A percentile compares a stretch with the other conserved stretches of the same genome.
Conservation (phyloP, 768 basidiomycete genomes). For the Boletus patriciae region DNA sequence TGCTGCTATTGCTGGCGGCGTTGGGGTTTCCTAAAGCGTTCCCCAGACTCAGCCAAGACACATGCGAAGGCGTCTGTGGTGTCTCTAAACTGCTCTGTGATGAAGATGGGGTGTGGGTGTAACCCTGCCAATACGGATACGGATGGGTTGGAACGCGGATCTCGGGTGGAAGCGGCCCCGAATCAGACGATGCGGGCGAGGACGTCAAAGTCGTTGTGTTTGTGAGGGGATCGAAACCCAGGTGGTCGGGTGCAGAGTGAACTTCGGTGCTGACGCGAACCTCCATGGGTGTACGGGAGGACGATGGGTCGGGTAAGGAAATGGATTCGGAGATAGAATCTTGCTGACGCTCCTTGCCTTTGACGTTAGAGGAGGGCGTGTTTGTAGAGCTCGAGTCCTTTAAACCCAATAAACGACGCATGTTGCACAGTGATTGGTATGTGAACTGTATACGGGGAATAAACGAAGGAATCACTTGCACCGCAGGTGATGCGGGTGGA, state of each 20-base stretch:
- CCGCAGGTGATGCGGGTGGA: conserved; percentile 20
- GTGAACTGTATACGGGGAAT: conserved; percentile 17
- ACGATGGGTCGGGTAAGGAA: conserved; percentile 3
- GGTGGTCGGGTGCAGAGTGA: conserved; percentile 20
- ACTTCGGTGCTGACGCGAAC: conserved; percentile 33
- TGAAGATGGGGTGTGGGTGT: conserved; percentile 29
- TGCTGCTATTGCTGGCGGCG: conserved; percentile 3
- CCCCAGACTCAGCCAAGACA: conserved; percentile 37
- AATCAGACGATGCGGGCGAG: conserved; percentile 23
- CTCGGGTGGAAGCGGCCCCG: conserved; percentile 30
- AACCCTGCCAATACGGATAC: conserved; percentile 37
- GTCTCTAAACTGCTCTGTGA: conserved; percentile 35
- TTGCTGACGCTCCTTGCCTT: conserved; percentile 29
- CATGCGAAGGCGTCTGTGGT: conserved; percentile 37
- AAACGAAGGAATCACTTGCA: conserved; percentile 10
- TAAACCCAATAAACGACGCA: conserved; percentile 34
- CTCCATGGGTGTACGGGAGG: conserved; percentile 18
- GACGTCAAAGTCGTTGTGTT: conserved; percentile 18
- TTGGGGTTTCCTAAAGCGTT: conserved; percentile 10
- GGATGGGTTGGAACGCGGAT: conserved; percentile 35
- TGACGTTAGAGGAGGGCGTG: conserved; percentile 9
- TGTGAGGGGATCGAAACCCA: conserved; percentile 17
- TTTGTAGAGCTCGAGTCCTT: conserved; percentile 25
- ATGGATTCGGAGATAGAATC: conserved; percentile 6
- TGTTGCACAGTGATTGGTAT: conserved; percentile 15